Base-by-base conservation (phyloP, 2,329 filamentous ascomycete genomes). In the Escovopsis sp. region DNA sequence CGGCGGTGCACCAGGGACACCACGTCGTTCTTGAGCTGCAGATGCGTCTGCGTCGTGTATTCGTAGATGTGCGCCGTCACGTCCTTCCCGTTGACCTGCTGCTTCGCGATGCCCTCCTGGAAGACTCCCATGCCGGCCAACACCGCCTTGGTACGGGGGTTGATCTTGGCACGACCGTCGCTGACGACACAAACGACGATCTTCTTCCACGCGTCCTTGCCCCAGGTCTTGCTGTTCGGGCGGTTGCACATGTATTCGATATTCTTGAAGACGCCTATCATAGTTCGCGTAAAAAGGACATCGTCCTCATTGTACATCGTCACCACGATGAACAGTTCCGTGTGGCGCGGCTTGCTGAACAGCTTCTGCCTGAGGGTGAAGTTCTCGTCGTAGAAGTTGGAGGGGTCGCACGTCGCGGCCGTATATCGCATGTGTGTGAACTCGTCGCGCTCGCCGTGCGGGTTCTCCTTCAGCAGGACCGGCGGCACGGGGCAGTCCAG, bases 301-400 rank as follows among this genome's bases (percentile, higher is more conserved):
- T 98, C 90, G 55, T 98, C 88, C 53, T 98, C 90, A 53, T 98
- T 98, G 65, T 98, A 98, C 88, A 94, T 94, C 39, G 88, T 96
- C 36, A 96, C 76, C 25, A 87, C 88, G 49, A 96, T 94, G 58
- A 96, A 94, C 2, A 96, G 66, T 61, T 96, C 88, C 0, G 88
- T 94, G 51, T 94, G 83, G 36, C 88, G 71, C 4, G 85, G 80
- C 57, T 94, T 94, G 38, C 84, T 85, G 53, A 94, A 94, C 17
- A 96, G 72, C 52, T 76, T 79, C 59, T 96, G 88, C 42, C 88
- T 81, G 39, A 96, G 61, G 1, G 88, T 94, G 48, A 94, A 96
- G 41, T 88, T 83, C 49, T 86, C 76, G 4, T 84, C 76, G 53
- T 81, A 86, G 54, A 94, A 96, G 39, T 92, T 75, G 13, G 75